Evolutionary conservation across 768 basidiomycete genomes (phyloP), one percentile per base, ranked within the genome.

Genomic region (Saitozyma podzolica): DNA sequence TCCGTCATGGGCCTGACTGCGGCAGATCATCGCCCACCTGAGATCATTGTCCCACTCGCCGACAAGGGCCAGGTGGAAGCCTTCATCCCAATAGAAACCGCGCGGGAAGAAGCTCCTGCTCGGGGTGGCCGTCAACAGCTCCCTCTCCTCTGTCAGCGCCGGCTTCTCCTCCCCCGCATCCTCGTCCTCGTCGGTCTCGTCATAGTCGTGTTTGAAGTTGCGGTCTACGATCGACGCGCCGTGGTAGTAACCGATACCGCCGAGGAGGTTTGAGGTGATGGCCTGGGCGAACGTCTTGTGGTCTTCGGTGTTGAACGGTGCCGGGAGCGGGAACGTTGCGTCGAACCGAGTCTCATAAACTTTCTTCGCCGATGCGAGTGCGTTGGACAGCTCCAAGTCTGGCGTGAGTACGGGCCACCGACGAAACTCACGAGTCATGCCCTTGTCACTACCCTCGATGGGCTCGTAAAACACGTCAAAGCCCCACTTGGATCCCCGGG

Each of bases 21-120:
- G 1, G 40, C 1, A 16, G 43, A 40, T 53, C 17, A 39, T 40
- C 45, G 60, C 72, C 54, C 62, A 86, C 87, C 86, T 87, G 58
- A 96, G 86, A 70, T 91, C 92, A 62, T 88, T 92, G 73, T 98
- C 95, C 89, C 90, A 94, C 72, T 88, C 86, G 16, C 92, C 92
- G 50, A 98, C 90, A 67, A 94, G 88, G 41, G 92, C 80, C 40
- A 97, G 80, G 80, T 98, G 94, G 83, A 98, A 98, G 1, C 94
- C 94, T 80, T 98, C 94, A 78, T 98, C 94, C 94, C 94, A 98
- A 79, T 98, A 98, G 80, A 98, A 98, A 16, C 94, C 94, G 77
- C 94, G 84, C 0, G 94, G 94, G 83, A 98, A 98, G 83, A 98
- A 98, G 68, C 92, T 92, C 42, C 95, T 84, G 74, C 92, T 95